Conservation (phyloP, 1,284 basidiomycete species). For the Xerocomus nothofagi region DNA sequence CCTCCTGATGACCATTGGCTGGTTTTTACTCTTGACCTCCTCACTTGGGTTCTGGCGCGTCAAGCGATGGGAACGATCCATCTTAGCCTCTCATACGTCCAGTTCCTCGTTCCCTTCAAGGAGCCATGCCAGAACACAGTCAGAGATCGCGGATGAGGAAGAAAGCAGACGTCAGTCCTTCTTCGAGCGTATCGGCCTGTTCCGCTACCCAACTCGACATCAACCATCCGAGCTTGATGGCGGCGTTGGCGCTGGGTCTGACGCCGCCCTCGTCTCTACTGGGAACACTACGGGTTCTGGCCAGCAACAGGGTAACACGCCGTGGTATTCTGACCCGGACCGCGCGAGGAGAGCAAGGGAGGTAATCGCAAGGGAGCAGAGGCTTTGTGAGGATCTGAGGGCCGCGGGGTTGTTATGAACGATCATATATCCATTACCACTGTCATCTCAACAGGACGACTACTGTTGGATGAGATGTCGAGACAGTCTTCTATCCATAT, state of each 20-base stretch:
- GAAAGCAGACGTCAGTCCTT: conserved; percentile 27
- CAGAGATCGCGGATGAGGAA: conserved; percentile 26
- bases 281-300: conserved; percentile 2
- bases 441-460: neutral
- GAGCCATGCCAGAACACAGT: conserved; percentile 25
- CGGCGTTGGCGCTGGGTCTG: conserved; percentile 1
- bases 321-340: conserved; percentile 46
- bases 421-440: conserved; percentile 2
- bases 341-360: conserved; percentile 45
- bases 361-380: conserved; percentile 40
- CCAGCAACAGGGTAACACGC: conserved; percentile 1
- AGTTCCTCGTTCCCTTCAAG: conserved; percentile 23
- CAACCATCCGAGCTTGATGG: conserved; percentile 16
- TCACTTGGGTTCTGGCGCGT: conserved; percentile 91
- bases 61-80: conserved; percentile 81
- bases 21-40: conserved; percentile 89
- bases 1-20: conserved; percentile 91
- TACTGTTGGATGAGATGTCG: neutral
- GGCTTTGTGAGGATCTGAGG: conserved; percentile 59
- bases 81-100: conserved; percentile 51
- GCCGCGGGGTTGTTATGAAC: conserved; percentile 61
- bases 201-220: conserved; percentile 9
- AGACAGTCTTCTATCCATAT: conserved; percentile 7
- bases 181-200: conserved; percentile 32
- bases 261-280: conserved; percentile 6